A percentile compares a stretch with the other conserved stretches of the same genome.
Conservation (phyloP, 495 filamentous ascomycete species). For the Tuber umbilicatum region DNA sequence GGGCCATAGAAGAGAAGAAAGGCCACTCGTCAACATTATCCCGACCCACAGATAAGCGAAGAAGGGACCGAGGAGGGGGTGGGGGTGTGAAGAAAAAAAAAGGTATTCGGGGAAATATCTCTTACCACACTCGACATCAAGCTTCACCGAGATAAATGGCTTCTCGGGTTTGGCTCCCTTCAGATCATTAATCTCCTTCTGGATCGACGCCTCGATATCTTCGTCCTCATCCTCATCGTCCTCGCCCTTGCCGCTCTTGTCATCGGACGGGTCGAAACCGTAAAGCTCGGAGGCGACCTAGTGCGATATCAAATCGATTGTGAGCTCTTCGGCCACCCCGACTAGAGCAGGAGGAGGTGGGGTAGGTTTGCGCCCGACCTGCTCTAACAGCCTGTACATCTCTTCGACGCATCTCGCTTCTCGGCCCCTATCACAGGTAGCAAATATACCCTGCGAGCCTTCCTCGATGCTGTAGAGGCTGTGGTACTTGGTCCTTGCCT, state of each 20-base stretch:
- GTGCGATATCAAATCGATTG: slow-evolving; percentile 48
- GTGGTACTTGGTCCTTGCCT: slow-evolving; percentile 32
- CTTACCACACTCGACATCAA: slow-evolving; percentile 72
- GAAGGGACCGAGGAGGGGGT: slow-evolving; percentile 1
- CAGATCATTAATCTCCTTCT: slow-evolving; percentile 65
- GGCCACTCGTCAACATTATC: background rate
- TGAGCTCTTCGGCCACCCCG: slow-evolving; percentile 13
- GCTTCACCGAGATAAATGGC: slow-evolving; percentile 57
- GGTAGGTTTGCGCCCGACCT: slow-evolving; percentile 48
- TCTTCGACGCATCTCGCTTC: slow-evolving; percentile 74
- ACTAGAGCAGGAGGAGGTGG: background rate
- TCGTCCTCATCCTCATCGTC: slow-evolving; percentile 44
- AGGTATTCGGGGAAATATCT: slow-evolving; percentile 17
- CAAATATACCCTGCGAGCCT: slow-evolving; percentile 81
- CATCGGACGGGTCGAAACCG: slow-evolving; percentile 46
- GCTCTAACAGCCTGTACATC: slow-evolving; percentile 62
- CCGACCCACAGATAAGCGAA: slow-evolving; percentile 20
- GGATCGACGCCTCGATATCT: slow-evolving; percentile 79
- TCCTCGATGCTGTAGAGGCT: slow-evolving; percentile 50
- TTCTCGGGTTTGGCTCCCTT: slow-evolving; percentile 48
- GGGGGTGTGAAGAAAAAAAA: background rate
- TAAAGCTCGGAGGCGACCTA: slow-evolving; percentile 51
- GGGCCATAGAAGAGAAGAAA: slow-evolving; percentile 1
- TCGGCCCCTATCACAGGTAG: slow-evolving; percentile 73
- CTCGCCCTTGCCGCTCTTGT: slow-evolving; percentile 44